These are phyloP conservation scores for Herpomyces periplanetae DNA, from an alignment of 2,329 filamentous ascomycete species.

Conservation along the genomic window DNA sequence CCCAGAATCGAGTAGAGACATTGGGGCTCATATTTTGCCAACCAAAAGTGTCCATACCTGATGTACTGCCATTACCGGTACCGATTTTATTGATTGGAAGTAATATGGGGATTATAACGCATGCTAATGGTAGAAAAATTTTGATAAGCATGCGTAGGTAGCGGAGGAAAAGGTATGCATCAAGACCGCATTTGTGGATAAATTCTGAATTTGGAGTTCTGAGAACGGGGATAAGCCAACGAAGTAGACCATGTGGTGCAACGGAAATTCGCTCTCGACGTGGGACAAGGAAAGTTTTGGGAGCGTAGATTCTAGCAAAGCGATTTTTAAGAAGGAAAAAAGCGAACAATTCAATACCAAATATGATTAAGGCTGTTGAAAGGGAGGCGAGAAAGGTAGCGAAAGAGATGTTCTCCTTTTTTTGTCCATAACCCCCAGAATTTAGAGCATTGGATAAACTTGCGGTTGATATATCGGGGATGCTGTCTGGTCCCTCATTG, in stretches of 20 bases:
- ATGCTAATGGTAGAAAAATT: constrained; percentile 51
- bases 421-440: no score
- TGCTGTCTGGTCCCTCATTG: no score
- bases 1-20: constrained; percentile 32
- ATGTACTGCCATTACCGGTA: constrained; percentile 11
- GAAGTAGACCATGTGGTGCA: constrained; percentile 3
- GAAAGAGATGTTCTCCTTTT: no score
- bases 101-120: constrained; percentile 42
- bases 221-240: constrained; percentile 13
- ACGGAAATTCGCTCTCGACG: no score
- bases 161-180: constrained; percentile 86
- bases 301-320: constrained; percentile 7
- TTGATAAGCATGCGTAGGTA: constrained; percentile 54
- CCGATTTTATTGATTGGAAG: constrained; percentile 37
- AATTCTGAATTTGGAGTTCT: constrained; percentile 37
- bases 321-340: constrained; percentile 7
- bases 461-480: no score
- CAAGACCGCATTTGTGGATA: constrained; percentile 74
- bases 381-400: constrained; percentile 8
- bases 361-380: constrained; percentile 7
- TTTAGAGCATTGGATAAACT: no score
- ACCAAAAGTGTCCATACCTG: constrained; percentile 38
- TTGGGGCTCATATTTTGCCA: constrained; percentile 43
- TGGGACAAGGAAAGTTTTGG: background rate
- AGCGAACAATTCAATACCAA: constrained; percentile 6